Conservation (phyloP, 345 rosid genomes). For the Populus pruinosa region DNA sequence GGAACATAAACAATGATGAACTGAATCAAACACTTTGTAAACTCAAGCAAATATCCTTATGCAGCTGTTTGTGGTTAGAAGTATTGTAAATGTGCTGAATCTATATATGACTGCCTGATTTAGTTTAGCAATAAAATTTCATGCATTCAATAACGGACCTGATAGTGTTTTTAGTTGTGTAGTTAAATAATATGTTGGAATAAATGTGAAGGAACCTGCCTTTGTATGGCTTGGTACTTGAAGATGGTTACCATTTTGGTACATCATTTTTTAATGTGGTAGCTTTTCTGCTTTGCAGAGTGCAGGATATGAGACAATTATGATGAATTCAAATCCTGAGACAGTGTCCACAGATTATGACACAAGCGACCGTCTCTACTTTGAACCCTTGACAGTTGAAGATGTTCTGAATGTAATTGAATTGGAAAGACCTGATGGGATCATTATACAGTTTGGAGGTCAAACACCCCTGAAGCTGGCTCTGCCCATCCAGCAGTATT, state of each 20-base stretch:
- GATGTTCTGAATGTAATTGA: constrained; percentile 85
- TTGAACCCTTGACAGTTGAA: constrained; percentile 87
- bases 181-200: not conserved
- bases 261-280: not conserved
- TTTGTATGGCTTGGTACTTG: not conserved
- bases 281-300: constrained; percentile 42
- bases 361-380: constrained; percentile 93
- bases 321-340: constrained; percentile 99
- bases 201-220: not conserved
- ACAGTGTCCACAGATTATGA: constrained; percentile 96
- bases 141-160: not conserved
- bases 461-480: constrained; percentile 94
- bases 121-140: not conserved
- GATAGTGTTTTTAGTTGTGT: not conserved
- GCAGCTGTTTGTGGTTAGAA: not conserved
- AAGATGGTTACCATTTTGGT: not conserved
- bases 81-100: constrained; percentile 5
- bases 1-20: not conserved
- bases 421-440: constrained; percentile 91
- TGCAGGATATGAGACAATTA: constrained; percentile 96
- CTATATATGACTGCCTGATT: not conserved
- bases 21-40: not conserved
- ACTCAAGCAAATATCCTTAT: not conserved
- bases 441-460: constrained; percentile 95
- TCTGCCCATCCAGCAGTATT: constrained; percentile 73